phyloP scores from a whole-genome alignment of 331 rosid genomes.

The Malus hybrid region DNA sequence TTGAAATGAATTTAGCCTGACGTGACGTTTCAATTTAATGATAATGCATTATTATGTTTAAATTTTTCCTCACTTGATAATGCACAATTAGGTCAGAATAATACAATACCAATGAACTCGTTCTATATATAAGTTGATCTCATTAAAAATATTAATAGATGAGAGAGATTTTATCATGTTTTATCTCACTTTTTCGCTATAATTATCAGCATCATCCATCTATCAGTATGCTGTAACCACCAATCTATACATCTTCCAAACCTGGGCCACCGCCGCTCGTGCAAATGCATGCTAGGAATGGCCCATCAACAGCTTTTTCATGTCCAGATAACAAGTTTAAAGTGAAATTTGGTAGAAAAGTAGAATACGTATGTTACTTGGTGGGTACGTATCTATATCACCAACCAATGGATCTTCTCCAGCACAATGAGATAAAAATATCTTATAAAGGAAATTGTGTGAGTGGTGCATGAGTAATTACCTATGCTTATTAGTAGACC shows the following conservation, averaged over 20 bases:
- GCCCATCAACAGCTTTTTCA: constrained; percentile 32
- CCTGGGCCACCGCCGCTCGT: constrained; percentile 74
- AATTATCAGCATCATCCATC: not conserved
- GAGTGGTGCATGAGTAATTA: not conserved
- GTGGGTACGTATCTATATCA: not conserved
- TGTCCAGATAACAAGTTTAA: constrained; percentile 15
- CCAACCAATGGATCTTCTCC: constrained; percentile 14
- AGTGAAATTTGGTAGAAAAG: not conserved
- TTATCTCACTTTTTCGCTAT: not conserved
- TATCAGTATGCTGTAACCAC: not conserved
- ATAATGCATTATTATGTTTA: too few species aligned
- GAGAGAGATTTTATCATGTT: not conserved
- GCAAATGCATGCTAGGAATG: constrained; percentile 47
- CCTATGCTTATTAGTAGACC: too few species aligned
- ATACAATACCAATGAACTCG: too few species aligned
- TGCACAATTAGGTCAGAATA: not conserved
- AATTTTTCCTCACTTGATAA: too few species aligned
- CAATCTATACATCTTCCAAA: not conserved
- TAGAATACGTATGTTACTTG: not conserved
- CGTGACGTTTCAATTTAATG: too few species aligned
- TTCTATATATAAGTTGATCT: too few species aligned
- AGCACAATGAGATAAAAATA: not conserved
- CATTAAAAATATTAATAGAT: too few species aligned
- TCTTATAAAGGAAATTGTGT: not conserved
- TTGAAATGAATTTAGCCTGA: accelerated